Evolutionary conservation across 306 rosid genomes (phyloP), one percentile per base, ranked within the genome.

Genomic region (Hippophae tibetana): DNA sequence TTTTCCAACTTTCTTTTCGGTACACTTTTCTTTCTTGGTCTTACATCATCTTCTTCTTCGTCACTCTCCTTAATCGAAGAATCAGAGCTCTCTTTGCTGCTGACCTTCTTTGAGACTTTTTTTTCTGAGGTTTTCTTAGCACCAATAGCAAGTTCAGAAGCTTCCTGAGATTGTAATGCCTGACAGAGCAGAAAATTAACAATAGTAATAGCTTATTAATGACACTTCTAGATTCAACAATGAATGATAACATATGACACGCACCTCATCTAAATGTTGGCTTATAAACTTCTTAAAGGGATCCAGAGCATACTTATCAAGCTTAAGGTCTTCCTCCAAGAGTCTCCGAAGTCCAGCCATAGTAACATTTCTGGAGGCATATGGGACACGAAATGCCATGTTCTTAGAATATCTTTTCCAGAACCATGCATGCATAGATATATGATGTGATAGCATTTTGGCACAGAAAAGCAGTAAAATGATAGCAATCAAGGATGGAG

Each of bases 291-390:
- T 86, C 76, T 92, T 92, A 60, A 1, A 69, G 50, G 86, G 67
- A 74, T 92, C 98, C 57, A 92, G 93, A 65, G 81, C 42, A 74
- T 69, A 59, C 63, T 66, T 68, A 56, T 75, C 80, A 59, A 92
- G 88, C 64, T 78, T 72, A 74, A 92, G 96, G 76, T 92, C 98
- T 74, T 76, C 75, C 78, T 92, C 98, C 78, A 92, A 67, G 57
- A 87, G 78, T 52, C 98, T 84, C 42, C 96, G 98, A 62, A 92
- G 86, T 66, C 82, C 86, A 59, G 79, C 89, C 86, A 85, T 69
- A 9, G 97, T 86, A 59, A 88, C 65, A 58, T 75, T 70, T 62
- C 99, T 92, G 87, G 56, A 70, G 60, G 58, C 18, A 38, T 27
- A 54, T 62, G 40, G 53, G 52, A 42, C n/a, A 7, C 13, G 38